phyloP scores from a whole-genome alignment of 805 yeast species.

The Ogataea thermomethanolica region DNA sequence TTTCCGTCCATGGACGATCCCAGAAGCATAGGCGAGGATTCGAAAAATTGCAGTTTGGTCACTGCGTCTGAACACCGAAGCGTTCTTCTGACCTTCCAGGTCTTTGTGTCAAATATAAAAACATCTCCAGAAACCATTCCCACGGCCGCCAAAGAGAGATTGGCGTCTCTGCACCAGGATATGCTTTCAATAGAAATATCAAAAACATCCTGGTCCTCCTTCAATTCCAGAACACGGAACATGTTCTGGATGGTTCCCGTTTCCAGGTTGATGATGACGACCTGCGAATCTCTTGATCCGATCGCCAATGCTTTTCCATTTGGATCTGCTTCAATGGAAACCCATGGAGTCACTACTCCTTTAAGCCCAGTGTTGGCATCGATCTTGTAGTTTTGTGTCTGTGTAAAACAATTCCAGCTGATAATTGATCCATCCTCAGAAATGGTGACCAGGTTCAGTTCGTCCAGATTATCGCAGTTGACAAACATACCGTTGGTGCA shows the following conservation, averaged over 20 bases:
- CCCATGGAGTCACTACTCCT: slow-evolving; percentile 86
- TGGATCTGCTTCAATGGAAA: slow-evolving; percentile 55
- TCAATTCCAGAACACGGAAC: slow-evolving; percentile 61
- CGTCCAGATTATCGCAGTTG: slow-evolving; percentile 52
- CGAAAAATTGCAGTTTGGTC: slow-evolving; percentile 70
- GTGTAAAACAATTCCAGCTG: slow-evolving; percentile 86
- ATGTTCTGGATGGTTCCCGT: slow-evolving; percentile 67
- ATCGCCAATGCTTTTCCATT: slow-evolving; percentile 56
- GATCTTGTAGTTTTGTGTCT: slow-evolving; percentile 63
- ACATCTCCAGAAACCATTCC: slow-evolving; percentile 90
- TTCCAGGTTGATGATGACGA: slow-evolving; percentile 73
- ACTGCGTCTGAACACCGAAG: slow-evolving; percentile 75
- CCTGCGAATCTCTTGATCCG: slow-evolving; percentile 85
- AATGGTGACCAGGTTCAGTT: slow-evolving; percentile 63
- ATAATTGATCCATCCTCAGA: slow-evolving; percentile 86
- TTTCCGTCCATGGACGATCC: slow-evolving; percentile 84
- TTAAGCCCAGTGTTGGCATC: slow-evolving; percentile 58
- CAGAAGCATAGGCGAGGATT: slow-evolving; percentile 51
- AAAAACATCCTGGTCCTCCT: slow-evolving; percentile 52
- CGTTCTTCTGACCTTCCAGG: slow-evolving; percentile 81
- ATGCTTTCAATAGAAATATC: slow-evolving; percentile 78
- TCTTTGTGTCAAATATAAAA: slow-evolving; percentile 73
- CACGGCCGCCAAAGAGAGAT: slow-evolving; percentile 65
- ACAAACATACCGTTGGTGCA: slow-evolving; percentile 79
- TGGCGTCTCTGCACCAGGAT: slow-evolving; percentile 62